Conservation (phyloP, 306 rosid genomes). For the Senna tora region DNA sequence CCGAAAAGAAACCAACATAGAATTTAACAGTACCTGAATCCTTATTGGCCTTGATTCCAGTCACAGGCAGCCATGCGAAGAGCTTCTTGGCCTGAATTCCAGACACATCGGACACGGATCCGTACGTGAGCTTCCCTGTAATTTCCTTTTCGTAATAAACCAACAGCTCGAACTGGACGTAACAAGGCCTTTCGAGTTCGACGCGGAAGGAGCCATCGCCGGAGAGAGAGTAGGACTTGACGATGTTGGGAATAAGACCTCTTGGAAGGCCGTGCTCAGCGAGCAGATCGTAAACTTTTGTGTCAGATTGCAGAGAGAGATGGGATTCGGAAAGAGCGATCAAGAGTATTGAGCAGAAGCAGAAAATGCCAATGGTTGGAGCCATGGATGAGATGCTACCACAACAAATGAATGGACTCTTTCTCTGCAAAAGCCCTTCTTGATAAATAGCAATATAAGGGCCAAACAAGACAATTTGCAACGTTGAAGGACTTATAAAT, state of each 20-base stretch:
- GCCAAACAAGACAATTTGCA: background rate
- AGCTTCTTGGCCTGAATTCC: constrained; percentile 74
- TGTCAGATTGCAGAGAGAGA: background rate
- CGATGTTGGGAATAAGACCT: constrained; percentile 77
- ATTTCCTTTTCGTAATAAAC: constrained; percentile 61
- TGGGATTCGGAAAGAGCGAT: background rate
- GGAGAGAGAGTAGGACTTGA: constrained; percentile 61
- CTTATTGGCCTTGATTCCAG: constrained; percentile 52
- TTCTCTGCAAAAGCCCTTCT: background rate
- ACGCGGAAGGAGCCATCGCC: constrained; percentile 55
- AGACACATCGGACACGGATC: constrained; percentile 56
- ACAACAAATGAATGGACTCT: background rate
- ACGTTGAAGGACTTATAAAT: too few relatives aligned
- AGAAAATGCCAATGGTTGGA: background rate
- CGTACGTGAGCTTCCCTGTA: constrained; percentile 54
- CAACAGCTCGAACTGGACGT: constrained; percentile 52
- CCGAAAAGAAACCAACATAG: constrained; percentile 62
- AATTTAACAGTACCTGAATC: constrained; percentile 51
- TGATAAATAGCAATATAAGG: background rate
- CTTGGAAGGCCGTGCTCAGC: constrained; percentile 67
- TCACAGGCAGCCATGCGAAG: constrained; percentile 66
- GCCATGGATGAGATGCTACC: background rate
- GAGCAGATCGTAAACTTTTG: constrained; percentile 70
- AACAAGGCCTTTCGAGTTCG: constrained; percentile 56
- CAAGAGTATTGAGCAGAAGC: constrained; percentile 2